Evolutionary conservation across 768 basidiomycete genomes (phyloP).

Genomic region (Multifurca ochricompacta): DNA sequence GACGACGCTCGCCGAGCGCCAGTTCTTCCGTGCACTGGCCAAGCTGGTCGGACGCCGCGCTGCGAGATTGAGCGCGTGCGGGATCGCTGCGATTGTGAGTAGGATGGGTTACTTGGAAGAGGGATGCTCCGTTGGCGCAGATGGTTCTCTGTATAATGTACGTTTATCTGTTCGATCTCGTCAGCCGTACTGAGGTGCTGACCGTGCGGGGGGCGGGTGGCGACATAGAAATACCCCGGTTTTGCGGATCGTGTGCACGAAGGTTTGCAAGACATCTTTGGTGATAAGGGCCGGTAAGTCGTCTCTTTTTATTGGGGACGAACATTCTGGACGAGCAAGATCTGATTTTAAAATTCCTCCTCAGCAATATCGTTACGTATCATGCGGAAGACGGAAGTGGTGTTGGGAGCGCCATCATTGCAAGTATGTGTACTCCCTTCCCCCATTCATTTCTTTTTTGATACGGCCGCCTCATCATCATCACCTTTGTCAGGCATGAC

Average conservation of each 20-base stretch:
- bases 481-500: conserved; percentile 65
- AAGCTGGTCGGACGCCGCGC: conserved; percentile 84
- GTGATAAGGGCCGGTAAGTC: conserved; percentile 84
- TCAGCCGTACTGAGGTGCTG: too few relatives aligned
- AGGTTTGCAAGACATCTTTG: conserved; percentile 90
- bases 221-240: conserved; percentile 84
- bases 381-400: conserved; percentile 91
- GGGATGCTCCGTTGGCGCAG: conserved; percentile 83
- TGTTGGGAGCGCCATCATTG: conserved; percentile 95
- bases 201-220: background rate
- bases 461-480: conserved; percentile 2
- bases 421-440: conserved; percentile 40
- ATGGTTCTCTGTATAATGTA: conserved; percentile 94
- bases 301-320: conserved; percentile 25
- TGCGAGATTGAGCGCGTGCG: conserved; percentile 86
- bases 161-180: conserved; percentile 29
- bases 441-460: background rate
- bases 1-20: conserved; percentile 91
- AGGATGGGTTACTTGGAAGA: conserved; percentile 93
- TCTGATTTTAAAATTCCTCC: background rate
- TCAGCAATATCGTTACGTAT: conserved; percentile 66
- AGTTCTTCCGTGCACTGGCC: conserved; percentile 94
- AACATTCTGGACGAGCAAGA: background rate
- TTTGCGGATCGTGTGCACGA: conserved; percentile 92
- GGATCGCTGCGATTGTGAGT: conserved; percentile 92